Evolutionary conservation across 2,329 filamentous ascomycete genomes (phyloP).

Genomic region (Pleurostoma richardsiae): DNA sequence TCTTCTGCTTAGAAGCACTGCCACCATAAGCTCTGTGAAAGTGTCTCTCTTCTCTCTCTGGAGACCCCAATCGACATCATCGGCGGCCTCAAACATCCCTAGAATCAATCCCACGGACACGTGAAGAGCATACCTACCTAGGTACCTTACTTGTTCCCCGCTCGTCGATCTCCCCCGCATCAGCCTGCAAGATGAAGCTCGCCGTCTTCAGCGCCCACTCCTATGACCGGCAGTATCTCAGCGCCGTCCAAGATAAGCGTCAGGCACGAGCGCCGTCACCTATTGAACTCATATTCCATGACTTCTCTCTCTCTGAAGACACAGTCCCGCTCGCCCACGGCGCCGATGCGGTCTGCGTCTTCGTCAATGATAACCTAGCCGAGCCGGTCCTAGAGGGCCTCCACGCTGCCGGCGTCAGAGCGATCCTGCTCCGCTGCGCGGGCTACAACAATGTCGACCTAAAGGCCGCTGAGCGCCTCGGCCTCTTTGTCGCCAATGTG

Average conservation of each 20-base stretch:
- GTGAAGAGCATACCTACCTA: too few relatives aligned
- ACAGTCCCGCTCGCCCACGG: slow-evolving; percentile 50
- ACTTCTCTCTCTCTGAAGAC: slow-evolving; percentile 48
- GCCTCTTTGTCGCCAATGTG: slow-evolving; percentile 60
- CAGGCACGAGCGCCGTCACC: slow-evolving; percentile 22
- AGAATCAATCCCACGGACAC: too few relatives aligned
- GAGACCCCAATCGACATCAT: too few relatives aligned
- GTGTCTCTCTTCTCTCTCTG: too few relatives aligned
- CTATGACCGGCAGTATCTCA: slow-evolving; percentile 55
- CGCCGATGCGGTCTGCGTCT: slow-evolving; percentile 57
- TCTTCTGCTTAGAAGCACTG: too few relatives aligned
- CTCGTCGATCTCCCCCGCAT: too few relatives aligned
- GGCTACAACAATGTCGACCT: slow-evolving; percentile 67
- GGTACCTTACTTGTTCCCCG: too few relatives aligned
- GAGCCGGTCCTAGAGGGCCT: slow-evolving; percentile 46
- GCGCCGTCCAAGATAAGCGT: slow-evolving; percentile 29
- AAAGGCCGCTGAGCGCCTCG: slow-evolving; percentile 42
- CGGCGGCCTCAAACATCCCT: too few relatives aligned
- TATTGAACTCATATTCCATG: slow-evolving; percentile 51
- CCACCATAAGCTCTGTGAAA: too few relatives aligned
- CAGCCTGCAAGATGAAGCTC: slow-evolving; percentile 40
- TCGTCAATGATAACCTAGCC: slow-evolving; percentile 60
- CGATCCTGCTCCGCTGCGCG: slow-evolving; percentile 61
- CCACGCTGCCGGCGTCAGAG: slow-evolving; percentile 42
- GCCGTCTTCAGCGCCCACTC: slow-evolving; percentile 61